These are phyloP conservation scores for Rhodotorula mucilaginosa DNA, from an alignment of 1,284 basidiomycete species.

Conservation along the genomic window DNA sequence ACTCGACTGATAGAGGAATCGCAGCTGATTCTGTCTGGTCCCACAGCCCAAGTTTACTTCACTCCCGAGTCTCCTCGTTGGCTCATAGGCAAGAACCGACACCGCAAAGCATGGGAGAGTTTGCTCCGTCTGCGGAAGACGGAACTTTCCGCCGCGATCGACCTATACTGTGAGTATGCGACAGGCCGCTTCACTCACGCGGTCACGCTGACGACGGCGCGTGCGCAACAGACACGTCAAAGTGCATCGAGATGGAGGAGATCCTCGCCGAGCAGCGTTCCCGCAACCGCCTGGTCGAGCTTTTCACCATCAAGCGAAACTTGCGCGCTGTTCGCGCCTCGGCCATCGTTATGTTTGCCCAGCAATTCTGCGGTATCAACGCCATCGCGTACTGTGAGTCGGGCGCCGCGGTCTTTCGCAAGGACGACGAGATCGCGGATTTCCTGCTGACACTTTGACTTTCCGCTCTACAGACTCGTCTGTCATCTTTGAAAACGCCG, in stretches of 20 bases:
- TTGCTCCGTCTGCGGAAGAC: constrained; percentile 64
- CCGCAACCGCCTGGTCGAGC: constrained; percentile 3
- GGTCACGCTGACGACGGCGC: too few species aligned
- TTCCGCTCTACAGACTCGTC: constrained; percentile 55
- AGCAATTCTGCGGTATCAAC: constrained; percentile 45
- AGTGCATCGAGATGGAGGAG: constrained; percentile 25
- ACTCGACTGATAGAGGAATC: too few species aligned
- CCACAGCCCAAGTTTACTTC: constrained; percentile 18
- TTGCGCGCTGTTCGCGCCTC: constrained; percentile 69
- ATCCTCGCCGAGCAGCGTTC: background rate
- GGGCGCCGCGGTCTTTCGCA: background rate
- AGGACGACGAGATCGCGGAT: background rate
- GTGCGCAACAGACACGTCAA: constrained; percentile 6
- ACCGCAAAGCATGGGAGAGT: constrained; percentile 63
- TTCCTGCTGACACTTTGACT: background rate
- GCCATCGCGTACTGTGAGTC: constrained; percentile 46
- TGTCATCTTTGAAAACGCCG: constrained; percentile 62
- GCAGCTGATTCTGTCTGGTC: background rate
- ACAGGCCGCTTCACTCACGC: background rate
- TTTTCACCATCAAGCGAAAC: constrained; percentile 66
- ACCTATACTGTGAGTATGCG: constrained; percentile 50
- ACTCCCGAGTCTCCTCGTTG: constrained; percentile 58
- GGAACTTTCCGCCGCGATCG: constrained; percentile 68
- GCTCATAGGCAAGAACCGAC: constrained; percentile 67
- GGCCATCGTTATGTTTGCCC: constrained; percentile 64